phyloP scores from a whole-genome alignment of 2,329 filamentous ascomycete species.

The Paecilomyces sp. region DNA sequence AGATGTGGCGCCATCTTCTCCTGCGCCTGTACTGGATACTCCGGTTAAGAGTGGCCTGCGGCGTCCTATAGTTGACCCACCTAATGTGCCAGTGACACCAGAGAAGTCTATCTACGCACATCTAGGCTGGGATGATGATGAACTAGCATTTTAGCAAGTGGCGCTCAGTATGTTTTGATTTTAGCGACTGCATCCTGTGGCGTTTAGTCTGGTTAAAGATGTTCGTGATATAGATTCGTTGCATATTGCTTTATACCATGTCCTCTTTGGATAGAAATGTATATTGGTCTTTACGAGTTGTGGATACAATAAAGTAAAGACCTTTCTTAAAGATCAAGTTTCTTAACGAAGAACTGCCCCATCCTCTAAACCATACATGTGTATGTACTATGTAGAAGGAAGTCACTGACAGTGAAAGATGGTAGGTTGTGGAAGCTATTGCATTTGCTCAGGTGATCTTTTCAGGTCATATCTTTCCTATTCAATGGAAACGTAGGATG shows the following conservation, averaged over 20 bases:
- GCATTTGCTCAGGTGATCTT: no score
- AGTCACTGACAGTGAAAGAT: no score
- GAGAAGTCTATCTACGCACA: constrained; percentile 37
- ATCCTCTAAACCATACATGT: no score
- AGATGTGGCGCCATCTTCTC: constrained; percentile 5
- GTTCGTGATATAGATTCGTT: not conserved
- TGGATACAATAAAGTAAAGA: no score
- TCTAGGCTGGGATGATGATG: constrained; percentile 37
- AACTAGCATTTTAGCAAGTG: constrained; percentile 15
- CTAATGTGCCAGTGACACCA: constrained; percentile 21
- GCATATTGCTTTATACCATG: not conserved
- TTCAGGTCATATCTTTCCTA: no score
- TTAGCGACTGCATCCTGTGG: not conserved
- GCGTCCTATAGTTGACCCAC: constrained; percentile 8
- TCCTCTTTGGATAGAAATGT: not conserved
- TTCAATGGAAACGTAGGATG: no score
- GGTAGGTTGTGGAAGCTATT: no score
- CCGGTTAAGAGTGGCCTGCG: constrained; percentile 23
- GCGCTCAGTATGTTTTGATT: not conserved
- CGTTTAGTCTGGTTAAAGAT: not conserved
- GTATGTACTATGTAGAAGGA: no score
- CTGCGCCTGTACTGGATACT: constrained; percentile 19
- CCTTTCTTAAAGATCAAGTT: no score
- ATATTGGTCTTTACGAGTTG: no score
- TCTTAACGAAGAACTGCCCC: no score